A percentile compares a stretch with the other conserved stretches of the same genome.
Evolutionary conservation across 331 rosid genomes (phyloP).

Genomic region (Stylosanthes scabra): DNA sequence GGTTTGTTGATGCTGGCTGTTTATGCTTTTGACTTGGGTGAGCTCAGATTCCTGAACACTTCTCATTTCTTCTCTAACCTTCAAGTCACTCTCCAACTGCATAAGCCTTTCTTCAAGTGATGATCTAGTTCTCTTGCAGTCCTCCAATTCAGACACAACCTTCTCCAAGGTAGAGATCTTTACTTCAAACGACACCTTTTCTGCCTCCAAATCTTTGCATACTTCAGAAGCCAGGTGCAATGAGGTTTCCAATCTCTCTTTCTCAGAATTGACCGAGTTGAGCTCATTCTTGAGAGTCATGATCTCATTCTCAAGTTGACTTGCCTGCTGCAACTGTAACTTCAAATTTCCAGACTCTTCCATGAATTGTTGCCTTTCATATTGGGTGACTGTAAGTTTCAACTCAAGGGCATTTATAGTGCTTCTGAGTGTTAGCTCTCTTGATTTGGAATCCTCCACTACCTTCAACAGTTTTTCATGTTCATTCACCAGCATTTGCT

Average conservation of each 20-base stretch:
- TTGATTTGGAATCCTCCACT: slow-evolving; percentile 66
- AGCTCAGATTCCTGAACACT: slow-evolving; percentile 52
- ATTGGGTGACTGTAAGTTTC: slow-evolving; percentile 63
- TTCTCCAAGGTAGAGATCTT: slow-evolving; percentile 59
- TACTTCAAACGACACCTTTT: slow-evolving; percentile 51
- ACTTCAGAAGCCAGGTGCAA: slow-evolving; percentile 52
- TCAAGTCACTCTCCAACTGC: slow-evolving; percentile 57
- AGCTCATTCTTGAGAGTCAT: slow-evolving; percentile 58
- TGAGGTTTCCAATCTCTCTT: slow-evolving; percentile 56
- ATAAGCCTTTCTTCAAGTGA: slow-evolving; percentile 66
- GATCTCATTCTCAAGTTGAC: slow-evolving; percentile 56
- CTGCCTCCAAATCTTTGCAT: slow-evolving; percentile 66
- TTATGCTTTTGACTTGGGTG: slow-evolving; percentile 52
- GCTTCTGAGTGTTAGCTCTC: slow-evolving; percentile 61
- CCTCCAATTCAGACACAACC: slow-evolving; percentile 63
- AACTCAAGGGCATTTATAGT: slow-evolving; percentile 61
- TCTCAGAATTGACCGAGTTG: slow-evolving; percentile 59
- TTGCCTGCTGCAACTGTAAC: slow-evolving; percentile 55
- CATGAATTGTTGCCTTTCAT: slow-evolving; percentile 58
- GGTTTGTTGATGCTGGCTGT: slow-evolving; percentile 59
- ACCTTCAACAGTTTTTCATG: slow-evolving; percentile 61
- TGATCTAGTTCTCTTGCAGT: slow-evolving; percentile 51
- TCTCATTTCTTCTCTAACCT: slow-evolving; percentile 54
- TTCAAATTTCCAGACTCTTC: slow-evolving; percentile 58
- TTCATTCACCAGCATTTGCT: slow-evolving; percentile 55